A percentile compares a stretch with the other conserved stretches of the same genome.
phyloP scores from a whole-genome alignment of 2,329 filamentous ascomycete genomes.

The Sporothrix inflata region DNA sequence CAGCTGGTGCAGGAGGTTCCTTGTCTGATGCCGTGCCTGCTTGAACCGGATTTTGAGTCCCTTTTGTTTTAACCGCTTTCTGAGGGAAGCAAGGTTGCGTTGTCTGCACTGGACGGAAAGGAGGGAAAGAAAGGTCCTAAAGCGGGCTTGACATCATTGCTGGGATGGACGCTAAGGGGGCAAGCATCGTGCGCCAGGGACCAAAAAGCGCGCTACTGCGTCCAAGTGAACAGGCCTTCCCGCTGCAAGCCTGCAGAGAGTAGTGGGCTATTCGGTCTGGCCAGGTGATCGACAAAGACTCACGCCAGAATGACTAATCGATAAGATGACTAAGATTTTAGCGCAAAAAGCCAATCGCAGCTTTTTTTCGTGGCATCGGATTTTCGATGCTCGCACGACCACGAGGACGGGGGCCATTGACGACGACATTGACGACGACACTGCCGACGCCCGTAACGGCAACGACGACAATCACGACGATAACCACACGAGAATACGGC shows the following conservation, averaged over 20 bases:
- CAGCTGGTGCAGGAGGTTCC: background rate
- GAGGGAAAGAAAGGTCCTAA: background rate
- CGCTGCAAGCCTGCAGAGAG: background rate
- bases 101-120: background rate
- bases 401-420: background rate
- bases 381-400: constrained; percentile 18
- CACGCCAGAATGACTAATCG: constrained; percentile 4
- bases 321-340: background rate
- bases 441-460: background rate
- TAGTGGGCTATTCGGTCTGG: background rate
- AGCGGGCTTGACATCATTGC: background rate
- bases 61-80: background rate
- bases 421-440: background rate
- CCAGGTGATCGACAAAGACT: background rate
- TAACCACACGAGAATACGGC: background rate
- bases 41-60: background rate
- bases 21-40: background rate
- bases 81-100: background rate
- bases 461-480: background rate
- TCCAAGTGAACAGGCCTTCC: background rate
- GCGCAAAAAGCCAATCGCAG: background rate
- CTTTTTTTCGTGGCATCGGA: background rate
- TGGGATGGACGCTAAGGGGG: background rate
- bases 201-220: background rate
- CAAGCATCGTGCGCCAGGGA: background rate